Evolutionary conservation across 352 stramenopile genomes (phyloP).

Genomic region (Pythium oligandrum): DNA sequence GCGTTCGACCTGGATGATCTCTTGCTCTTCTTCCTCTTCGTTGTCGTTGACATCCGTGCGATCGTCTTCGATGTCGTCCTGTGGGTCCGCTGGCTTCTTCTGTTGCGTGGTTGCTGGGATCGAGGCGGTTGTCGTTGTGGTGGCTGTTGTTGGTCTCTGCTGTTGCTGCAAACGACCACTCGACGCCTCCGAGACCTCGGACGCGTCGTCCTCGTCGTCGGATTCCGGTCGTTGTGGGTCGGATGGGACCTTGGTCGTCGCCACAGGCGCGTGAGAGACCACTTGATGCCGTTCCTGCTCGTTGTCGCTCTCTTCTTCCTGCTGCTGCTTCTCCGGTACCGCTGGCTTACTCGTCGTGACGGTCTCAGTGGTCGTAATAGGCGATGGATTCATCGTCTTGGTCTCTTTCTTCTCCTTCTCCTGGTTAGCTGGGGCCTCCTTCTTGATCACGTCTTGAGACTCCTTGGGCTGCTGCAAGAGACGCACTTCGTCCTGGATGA

Average conservation of each 20-base stretch:
- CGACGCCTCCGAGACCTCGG: conserved; percentile 20
- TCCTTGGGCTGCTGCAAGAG: conserved; percentile 57
- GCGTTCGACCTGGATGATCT: conserved; percentile 40
- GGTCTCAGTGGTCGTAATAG: conserved; percentile 1
- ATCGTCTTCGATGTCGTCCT: conserved; percentile 23
- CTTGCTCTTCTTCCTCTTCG: conserved; percentile 33
- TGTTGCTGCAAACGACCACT: conserved; percentile 13
- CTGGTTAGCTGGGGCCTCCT: background rate
- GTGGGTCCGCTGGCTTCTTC: conserved; percentile 9
- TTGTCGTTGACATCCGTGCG: conserved; percentile 9
- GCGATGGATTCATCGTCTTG: too few relatives aligned
- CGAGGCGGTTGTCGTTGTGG: conserved; percentile 1
- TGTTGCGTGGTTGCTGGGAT: background rate
- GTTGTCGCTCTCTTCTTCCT: conserved; percentile 18
- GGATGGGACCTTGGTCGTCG: background rate
- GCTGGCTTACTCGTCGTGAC: background rate
- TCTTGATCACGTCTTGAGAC: conserved; percentile 14
- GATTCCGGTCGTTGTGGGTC: conserved; percentile 35
- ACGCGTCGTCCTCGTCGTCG: conserved; percentile 34
- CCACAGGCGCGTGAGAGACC: too few relatives aligned
- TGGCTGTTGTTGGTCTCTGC: conserved; percentile 8
- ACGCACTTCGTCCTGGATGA: conserved; percentile 79
- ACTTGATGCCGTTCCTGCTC: conserved; percentile 8
- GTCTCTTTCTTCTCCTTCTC: conserved; percentile 9
- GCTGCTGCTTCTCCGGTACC: conserved; percentile 1